Base-by-base conservation (phyloP, 768 basidiomycete genomes). In the Trametopsis cervina region DNA sequence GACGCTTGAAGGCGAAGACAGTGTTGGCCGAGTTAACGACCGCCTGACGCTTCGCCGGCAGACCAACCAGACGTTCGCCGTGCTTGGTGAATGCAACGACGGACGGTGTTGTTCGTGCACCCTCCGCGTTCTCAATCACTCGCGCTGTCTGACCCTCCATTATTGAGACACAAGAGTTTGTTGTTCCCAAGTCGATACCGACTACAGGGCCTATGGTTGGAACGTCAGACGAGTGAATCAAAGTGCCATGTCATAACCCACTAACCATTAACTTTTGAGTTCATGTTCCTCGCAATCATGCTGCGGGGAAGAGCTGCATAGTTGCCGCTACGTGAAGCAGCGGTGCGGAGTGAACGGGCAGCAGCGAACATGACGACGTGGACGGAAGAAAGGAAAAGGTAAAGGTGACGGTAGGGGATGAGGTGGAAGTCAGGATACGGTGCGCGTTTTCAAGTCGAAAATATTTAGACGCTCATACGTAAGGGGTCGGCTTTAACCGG, bases 21-120 rank as follows among this genome's bases (percentile, higher is more conserved):
- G 94, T 97, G 74, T 96, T 96, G 48, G 83, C 61, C 5, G 90
- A 75, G 77, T 99, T 99, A 64, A 98, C 92, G 40, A 96, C 90
- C 1, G 92, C 93, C 67, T 98, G 95, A 42, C 94, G 89, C 70
- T 97, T 94, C 10, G 95, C 96, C 20, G 95, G 94, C 37, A 96
- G 80, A 67, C 95, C 95, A 51, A 96, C 85, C 25, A 97, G 77
- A 50, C 95, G 91, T 66, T 99, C 96, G 48, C 91, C 92, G 59
- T 97, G 93, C 68, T 97, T 96, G 47, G 96, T 92, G 77, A 99
- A 99, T 33, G 95, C 95, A 56, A 98, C 91, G 47, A 97, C 92
- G 33, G 96, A 99, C 2, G 96, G 96, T 13, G 96, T 99, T 54
- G 96, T 98, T 57, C 96, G 83, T 49, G 88, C 89, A 74, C 96